Conservation (phyloP, 2,329 filamentous ascomycete genomes). For the Pseudopithomyces chartarum region DNA sequence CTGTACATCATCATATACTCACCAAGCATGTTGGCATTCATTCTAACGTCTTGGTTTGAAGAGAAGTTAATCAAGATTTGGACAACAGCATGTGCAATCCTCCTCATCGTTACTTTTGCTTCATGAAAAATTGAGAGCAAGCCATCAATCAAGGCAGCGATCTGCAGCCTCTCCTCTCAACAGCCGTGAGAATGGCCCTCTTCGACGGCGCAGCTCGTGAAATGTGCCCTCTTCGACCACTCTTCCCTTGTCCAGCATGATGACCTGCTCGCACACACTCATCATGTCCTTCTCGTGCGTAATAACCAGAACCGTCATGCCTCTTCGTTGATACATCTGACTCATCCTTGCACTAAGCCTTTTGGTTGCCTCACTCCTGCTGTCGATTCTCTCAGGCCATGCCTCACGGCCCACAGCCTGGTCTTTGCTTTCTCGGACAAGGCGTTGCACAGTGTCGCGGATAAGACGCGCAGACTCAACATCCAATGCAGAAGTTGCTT, state of each 20-base stretch:
- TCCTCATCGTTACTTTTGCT: too few species aligned
- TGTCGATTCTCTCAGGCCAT: conserved; percentile 16
- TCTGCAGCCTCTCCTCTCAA: conserved; percentile 42
- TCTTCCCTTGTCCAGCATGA: conserved; percentile 72
- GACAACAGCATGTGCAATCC: too few species aligned
- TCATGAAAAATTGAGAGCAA: background rate
- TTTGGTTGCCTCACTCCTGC: conserved; percentile 17
- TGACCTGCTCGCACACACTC: conserved; percentile 72
- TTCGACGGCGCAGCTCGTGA: conserved; percentile 57
- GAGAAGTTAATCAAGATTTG: too few species aligned
- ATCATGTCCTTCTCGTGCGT: conserved; percentile 90
- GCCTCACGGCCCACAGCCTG: background rate
- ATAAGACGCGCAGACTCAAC: conserved; percentile 68
- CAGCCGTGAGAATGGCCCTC: conserved; percentile 38
- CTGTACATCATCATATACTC: too few species aligned
- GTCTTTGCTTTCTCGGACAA: conserved; percentile 49
- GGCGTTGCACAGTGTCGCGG: conserved; percentile 62
- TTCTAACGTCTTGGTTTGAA: too few species aligned
- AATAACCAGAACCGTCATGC: conserved; percentile 76
- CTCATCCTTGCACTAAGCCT: conserved; percentile 12
- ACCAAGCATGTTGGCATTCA: too few species aligned
- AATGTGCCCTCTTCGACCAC: conserved; percentile 72
- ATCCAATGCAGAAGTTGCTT: conserved; percentile 84
- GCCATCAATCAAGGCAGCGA: conserved; percentile 33
- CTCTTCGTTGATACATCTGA: conserved; percentile 25